Percentiles rank a stretch among this genome's conserved stretches.
phyloP scores from a whole-genome alignment of 208 protist genomes.

The Herpetomonas samuelpessoai region DNA sequence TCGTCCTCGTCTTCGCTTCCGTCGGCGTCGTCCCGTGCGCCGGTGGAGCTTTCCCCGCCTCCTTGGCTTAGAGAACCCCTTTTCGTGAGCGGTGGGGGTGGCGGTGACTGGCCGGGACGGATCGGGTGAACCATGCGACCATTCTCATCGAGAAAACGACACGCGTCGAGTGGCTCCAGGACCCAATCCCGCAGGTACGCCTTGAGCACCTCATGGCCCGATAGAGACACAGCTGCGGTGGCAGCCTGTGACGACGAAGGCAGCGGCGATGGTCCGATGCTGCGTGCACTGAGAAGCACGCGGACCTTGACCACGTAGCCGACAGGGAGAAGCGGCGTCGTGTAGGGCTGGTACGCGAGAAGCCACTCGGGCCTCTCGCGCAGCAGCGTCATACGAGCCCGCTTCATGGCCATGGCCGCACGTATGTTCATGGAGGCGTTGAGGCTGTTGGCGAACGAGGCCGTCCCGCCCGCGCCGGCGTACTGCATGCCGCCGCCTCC shows the following conservation, averaged over 20 bases:
- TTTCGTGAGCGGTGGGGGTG: not conserved
- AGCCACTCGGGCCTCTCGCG: constrained; percentile 50
- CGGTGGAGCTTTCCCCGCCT: not conserved
- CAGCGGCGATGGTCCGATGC: constrained; percentile 6
- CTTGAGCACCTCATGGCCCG: constrained; percentile 36
- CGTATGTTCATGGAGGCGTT: constrained; percentile 60
- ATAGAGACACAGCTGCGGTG: not conserved
- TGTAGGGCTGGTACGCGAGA: constrained; percentile 64
- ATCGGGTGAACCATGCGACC: constrained; percentile 24
- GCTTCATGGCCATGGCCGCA: constrained; percentile 53
- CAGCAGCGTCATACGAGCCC: constrained; percentile 49
- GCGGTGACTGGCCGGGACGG: not conserved
- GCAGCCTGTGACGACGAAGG: too few species aligned
- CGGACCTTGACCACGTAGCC: constrained; percentile 64
- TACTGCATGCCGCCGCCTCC: not conserved
- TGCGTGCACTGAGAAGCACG: constrained; percentile 38
- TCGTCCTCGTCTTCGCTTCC: constrained; percentile 13
- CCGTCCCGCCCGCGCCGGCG: not conserved
- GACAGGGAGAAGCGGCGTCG: constrained; percentile 67
- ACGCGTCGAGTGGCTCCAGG: constrained; percentile 20
- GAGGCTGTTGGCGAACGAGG: constrained; percentile 42
- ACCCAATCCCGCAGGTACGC: constrained; percentile 24
- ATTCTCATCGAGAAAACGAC: constrained; percentile 41
- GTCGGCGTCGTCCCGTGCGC: not conserved
- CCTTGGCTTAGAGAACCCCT: too few species aligned